Evolutionary conservation across 1,284 basidiomycete species (phyloP).

Genomic region (Coniferiporia weirii): DNA sequence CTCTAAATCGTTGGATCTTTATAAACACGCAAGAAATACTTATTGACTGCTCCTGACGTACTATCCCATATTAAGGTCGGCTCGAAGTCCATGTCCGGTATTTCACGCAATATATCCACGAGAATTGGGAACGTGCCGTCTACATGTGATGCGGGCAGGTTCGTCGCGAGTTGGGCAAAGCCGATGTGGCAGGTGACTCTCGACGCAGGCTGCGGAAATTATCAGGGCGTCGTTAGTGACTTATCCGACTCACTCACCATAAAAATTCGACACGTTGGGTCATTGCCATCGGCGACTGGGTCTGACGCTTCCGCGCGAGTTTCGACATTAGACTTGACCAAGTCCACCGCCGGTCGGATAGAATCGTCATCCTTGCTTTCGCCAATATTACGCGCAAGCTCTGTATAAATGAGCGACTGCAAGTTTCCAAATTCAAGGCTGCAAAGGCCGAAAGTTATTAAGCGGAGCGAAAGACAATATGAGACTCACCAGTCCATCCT

Average conservation of each 20-base stretch:
- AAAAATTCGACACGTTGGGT: conserved; percentile 38
- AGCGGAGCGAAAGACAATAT: not conserved
- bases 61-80: conserved; percentile 72
- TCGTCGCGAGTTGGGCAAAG: conserved; percentile 67
- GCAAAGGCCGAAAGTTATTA: not conserved
- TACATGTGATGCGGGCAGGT: conserved; percentile 53
- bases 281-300: conserved; percentile 22
- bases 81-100: conserved; percentile 73
- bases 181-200: conserved; percentile 72
- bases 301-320: conserved; percentile 29
- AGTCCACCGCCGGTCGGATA: conserved; percentile 43
- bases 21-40: not conserved
- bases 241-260: conserved; percentile 43
- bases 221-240: not conserved
- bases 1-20: conserved; percentile 35
- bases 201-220: conserved; percentile 44
- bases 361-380: conserved; percentile 39
- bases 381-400: conserved; percentile 67
- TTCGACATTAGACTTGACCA: conserved; percentile 59
- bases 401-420: conserved; percentile 74
- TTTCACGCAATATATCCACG: conserved; percentile 59
- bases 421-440: conserved; percentile 53
- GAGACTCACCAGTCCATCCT: conserved; percentile 15
- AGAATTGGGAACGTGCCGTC: conserved; percentile 49
- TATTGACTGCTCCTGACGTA: conserved; percentile 26